Conservation (phyloP, 2,329 filamentous ascomycete species). For the Bipolaris victoriae region DNA sequence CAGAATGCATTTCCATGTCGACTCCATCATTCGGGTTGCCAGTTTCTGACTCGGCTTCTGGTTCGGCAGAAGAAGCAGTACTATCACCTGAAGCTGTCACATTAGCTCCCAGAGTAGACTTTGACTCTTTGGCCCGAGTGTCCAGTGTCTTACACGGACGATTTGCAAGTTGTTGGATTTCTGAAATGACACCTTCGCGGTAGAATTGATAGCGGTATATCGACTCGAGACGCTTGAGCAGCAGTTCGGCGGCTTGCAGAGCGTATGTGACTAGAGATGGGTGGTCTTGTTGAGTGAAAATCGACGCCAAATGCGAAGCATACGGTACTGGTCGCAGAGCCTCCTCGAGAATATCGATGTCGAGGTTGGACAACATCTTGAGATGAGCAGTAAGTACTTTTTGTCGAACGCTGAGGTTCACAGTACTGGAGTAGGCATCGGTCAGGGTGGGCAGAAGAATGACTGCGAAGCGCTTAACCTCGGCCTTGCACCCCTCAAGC, state of each 20-base stretch:
- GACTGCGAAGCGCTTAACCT: constrained; percentile 89
- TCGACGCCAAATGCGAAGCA: constrained; percentile 92
- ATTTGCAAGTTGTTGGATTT: constrained; percentile 81
- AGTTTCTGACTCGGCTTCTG: constrained; percentile 51
- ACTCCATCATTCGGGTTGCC: constrained; percentile 63
- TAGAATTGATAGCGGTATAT: constrained; percentile 98
- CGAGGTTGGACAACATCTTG: constrained; percentile 97
- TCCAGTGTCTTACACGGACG: constrained; percentile 47
- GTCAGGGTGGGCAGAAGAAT: constrained; percentile 94
- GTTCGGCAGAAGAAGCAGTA: constrained; percentile 33
- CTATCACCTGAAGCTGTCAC: constrained; percentile 31
- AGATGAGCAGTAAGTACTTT: constrained; percentile 95
- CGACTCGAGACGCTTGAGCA: constrained; percentile 80
- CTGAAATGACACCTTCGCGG: constrained; percentile 90
- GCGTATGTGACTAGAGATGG: constrained; percentile 83
- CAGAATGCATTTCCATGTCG: constrained; percentile 59
- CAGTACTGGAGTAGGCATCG: constrained; percentile 95
- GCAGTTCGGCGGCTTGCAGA: constrained; percentile 85
- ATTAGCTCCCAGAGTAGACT: constrained; percentile 34
- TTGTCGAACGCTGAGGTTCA: constrained; percentile 91
- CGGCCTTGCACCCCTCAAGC: constrained; percentile 78
- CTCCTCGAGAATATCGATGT: constrained; percentile 81
- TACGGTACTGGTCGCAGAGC: constrained; percentile 88
- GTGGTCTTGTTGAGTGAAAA: constrained; percentile 94
- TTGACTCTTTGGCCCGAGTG: constrained; percentile 35